These are phyloP conservation scores for Ophiosphaerella korrae DNA, from an alignment of 2,329 filamentous ascomycete species.

Conservation along the genomic window DNA sequence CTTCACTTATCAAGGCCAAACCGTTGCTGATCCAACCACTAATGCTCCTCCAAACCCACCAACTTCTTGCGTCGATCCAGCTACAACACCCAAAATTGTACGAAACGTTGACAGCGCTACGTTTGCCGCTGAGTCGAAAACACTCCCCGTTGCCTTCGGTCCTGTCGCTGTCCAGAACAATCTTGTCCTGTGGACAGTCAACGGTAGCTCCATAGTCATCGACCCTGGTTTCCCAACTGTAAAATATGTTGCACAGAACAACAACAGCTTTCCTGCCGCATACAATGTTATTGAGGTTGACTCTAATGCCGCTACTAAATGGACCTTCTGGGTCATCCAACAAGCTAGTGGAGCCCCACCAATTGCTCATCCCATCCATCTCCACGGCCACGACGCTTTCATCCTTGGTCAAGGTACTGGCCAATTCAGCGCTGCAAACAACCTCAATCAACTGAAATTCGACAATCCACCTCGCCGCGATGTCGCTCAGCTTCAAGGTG, in stretches of 20 bases:
- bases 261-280: slow-evolving; percentile 46
- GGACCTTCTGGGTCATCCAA: slow-evolving; percentile 57
- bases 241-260: slow-evolving; percentile 49
- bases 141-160: slow-evolving; percentile 36
- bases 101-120: slow-evolving; percentile 40
- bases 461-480: slow-evolving; percentile 45
- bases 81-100: slow-evolving; percentile 40
- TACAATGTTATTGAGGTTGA: slow-evolving; percentile 52
- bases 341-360: slow-evolving; percentile 41
- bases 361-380: slow-evolving; percentile 44
- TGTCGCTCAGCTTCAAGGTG: slow-evolving; percentile 34
- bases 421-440: slow-evolving; percentile 12
- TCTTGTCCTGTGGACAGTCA: slow-evolving; percentile 44
- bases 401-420: slow-evolving; percentile 43
- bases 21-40: slow-evolving; percentile 44
- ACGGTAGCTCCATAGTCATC: slow-evolving; percentile 54
- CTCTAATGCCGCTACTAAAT: slow-evolving; percentile 30
- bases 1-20: slow-evolving; percentile 44
- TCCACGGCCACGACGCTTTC: slow-evolving; percentile 35
- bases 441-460: slow-evolving; percentile 37
- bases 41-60: slow-evolving; percentile 27
- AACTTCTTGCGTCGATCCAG: slow-evolving; percentile 44
- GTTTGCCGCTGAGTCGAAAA: slow-evolving; percentile 31
- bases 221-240: slow-evolving; percentile 57
- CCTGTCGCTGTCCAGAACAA: slow-evolving; percentile 33